Conservation (phyloP, 1,284 basidiomycete species). For the Puccinia horiana region DNA sequence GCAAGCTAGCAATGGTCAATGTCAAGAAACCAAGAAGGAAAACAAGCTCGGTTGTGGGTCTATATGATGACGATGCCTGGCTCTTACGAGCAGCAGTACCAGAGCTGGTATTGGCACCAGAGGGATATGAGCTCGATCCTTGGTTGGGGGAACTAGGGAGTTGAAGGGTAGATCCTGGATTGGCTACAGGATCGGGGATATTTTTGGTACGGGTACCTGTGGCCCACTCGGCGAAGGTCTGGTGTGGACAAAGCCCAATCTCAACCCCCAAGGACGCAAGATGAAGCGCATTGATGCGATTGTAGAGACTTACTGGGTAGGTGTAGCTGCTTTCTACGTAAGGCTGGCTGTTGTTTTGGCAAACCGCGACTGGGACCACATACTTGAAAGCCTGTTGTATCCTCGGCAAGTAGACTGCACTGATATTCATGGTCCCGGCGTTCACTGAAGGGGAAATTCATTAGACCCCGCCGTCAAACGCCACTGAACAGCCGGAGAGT, state of each 20-base stretch:
- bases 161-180: constrained; percentile 1
- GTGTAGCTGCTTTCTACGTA: constrained; percentile 61
- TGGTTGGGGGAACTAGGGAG: constrained; percentile 22
- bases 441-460: constrained; percentile 43
- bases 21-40: background rate
- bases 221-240: constrained; percentile 45
- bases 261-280: background rate
- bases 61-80: background rate
- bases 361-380: constrained; percentile 59
- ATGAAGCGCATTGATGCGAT: background rate
- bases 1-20: background rate
- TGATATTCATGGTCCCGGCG: constrained; percentile 48
- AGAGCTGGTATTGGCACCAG: background rate
- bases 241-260: background rate
- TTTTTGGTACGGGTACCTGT: constrained; percentile 18
- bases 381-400: constrained; percentile 53
- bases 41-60: background rate
- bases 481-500: constrained; percentile 57
- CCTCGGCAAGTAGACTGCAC: constrained; percentile 50
- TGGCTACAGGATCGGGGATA: constrained; percentile 6
- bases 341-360: constrained; percentile 60
- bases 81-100: background rate
- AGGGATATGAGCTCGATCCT: constrained; percentile 30
- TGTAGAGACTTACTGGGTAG: constrained; percentile 53
- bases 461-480: constrained; percentile 54